Evolutionary conservation across 306 rosid genomes (phyloP).

Genomic region (Crotalaria pallida): DNA sequence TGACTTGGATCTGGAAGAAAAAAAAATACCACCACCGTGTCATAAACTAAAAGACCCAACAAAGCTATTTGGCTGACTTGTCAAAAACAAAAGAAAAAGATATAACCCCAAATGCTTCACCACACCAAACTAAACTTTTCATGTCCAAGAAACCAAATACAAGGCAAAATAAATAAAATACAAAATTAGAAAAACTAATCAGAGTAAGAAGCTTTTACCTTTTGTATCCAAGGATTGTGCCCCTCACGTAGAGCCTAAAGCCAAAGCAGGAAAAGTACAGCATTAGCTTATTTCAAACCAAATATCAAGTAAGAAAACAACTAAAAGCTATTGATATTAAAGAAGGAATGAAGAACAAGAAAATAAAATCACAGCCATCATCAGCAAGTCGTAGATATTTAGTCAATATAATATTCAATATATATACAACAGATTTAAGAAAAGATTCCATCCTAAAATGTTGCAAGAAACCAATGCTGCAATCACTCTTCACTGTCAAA

Average conservation of each 20-base stretch:
- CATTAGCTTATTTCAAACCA: background rate
- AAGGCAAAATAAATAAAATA: background rate
- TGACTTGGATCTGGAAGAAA: conserved; percentile 89
- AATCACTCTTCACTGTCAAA: background rate
- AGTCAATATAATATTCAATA: too few species aligned
- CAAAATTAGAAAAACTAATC: background rate
- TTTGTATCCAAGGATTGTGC: conserved; percentile 87
- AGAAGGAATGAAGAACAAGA: background rate
- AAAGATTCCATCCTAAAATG: background rate
- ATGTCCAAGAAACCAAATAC: conserved; percentile 1
- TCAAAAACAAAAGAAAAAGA: background rate
- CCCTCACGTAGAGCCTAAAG: conserved; percentile 76
- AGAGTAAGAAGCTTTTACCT: conserved; percentile 39
- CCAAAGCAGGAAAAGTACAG: background rate
- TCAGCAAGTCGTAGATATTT: background rate
- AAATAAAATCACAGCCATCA: background rate
- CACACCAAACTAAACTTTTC: background rate
- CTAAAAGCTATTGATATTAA: background rate
- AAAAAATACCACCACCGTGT: background rate
- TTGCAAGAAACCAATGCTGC: background rate
- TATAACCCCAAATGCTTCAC: background rate
- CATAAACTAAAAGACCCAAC: background rate
- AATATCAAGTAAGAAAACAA: background rate
- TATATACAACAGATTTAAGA: too few species aligned
- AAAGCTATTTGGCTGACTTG: background rate